Conservation (phyloP, 768 basidiomycete species). For the Tephrocybe rancida region DNA sequence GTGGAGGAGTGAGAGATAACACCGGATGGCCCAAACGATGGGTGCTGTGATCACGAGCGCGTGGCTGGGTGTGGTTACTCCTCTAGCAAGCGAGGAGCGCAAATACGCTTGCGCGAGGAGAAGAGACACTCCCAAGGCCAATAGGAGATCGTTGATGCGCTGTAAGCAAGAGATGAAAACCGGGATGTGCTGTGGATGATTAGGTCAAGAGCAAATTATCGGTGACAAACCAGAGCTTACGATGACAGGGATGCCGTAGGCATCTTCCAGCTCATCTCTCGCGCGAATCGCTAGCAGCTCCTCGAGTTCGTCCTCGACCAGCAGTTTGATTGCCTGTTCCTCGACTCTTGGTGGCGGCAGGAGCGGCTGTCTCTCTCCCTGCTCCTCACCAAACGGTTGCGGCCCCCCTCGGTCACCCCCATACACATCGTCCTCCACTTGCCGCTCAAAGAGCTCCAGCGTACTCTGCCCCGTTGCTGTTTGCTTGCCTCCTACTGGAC, state of each 20-base stretch:
- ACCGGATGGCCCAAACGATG: conserved; percentile 49
- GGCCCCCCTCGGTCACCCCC: not conserved
- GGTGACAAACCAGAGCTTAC: conserved; percentile 44
- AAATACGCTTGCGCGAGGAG: conserved; percentile 65
- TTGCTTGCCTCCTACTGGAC: not conserved
- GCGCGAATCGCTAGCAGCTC: conserved; percentile 62
- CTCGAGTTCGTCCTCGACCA: conserved; percentile 69
- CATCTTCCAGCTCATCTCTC: conserved; percentile 76
- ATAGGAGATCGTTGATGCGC: conserved; percentile 71
- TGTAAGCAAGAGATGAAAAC: conserved; percentile 79
- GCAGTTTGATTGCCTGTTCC: conserved; percentile 28
- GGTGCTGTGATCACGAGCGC: conserved; percentile 43
- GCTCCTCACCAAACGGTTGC: conserved; percentile 7
- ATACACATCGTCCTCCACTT: conserved; percentile 19
- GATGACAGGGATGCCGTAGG: conserved; percentile 80
- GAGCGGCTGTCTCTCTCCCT: conserved; percentile 39
- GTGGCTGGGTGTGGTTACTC: conserved; percentile 26
- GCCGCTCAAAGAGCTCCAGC: conserved; percentile 17
- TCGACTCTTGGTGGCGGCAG: conserved; percentile 19
- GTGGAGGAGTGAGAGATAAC: conserved; percentile 62
- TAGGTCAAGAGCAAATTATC: conserved; percentile 2
- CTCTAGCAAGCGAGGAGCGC: conserved; percentile 41
- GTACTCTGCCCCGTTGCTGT: conserved; percentile 2
- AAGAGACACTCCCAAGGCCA: conserved; percentile 69
- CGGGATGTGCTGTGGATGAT: conserved; percentile 60